These are phyloP conservation scores for Trichoderma lentiforme DNA, from an alignment of 2,329 filamentous ascomycete species.

Conservation along the genomic window DNA sequence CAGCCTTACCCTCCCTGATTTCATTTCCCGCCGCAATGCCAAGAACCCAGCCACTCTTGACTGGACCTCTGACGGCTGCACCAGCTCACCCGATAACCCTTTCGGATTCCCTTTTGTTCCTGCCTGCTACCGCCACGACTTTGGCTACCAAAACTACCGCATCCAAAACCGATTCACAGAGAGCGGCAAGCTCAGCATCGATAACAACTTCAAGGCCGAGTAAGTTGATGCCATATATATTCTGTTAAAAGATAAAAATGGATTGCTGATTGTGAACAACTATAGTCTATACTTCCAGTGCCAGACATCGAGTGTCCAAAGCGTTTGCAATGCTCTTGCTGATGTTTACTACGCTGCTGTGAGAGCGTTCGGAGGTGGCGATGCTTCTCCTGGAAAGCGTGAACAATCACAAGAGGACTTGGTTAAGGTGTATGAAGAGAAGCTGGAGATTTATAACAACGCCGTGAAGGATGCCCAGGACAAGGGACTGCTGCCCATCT, in stretches of 20 bases:
- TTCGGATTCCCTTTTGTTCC: constrained; percentile 42
- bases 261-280: not conserved
- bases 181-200: constrained; percentile 41
- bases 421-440: constrained; percentile 33
- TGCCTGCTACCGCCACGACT: constrained; percentile 54
- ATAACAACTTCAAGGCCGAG: constrained; percentile 49
- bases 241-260: rapidly evolving
- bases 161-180: constrained; percentile 45
- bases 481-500: constrained; percentile 25
- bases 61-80: constrained; percentile 45
- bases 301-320: constrained; percentile 19
- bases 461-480: constrained; percentile 36
- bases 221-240: constrained; percentile 23
- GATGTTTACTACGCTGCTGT: constrained; percentile 42
- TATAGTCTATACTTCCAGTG: constrained; percentile 39
- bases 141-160: constrained; percentile 54
- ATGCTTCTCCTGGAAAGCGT: constrained; percentile 30
- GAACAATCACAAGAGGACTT: constrained; percentile 27
- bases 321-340: constrained; percentile 34
- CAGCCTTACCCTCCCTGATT: constrained; percentile 39
- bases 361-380: constrained; percentile 34
- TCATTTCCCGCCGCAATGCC: constrained; percentile 39
- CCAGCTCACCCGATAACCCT: constrained; percentile 42
- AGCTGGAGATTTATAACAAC: constrained; percentile 34
- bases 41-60: constrained; percentile 37